Evolutionary conservation across 2,329 filamentous ascomycete genomes (phyloP).

Genomic region (Alternaria incomplexa): DNA sequence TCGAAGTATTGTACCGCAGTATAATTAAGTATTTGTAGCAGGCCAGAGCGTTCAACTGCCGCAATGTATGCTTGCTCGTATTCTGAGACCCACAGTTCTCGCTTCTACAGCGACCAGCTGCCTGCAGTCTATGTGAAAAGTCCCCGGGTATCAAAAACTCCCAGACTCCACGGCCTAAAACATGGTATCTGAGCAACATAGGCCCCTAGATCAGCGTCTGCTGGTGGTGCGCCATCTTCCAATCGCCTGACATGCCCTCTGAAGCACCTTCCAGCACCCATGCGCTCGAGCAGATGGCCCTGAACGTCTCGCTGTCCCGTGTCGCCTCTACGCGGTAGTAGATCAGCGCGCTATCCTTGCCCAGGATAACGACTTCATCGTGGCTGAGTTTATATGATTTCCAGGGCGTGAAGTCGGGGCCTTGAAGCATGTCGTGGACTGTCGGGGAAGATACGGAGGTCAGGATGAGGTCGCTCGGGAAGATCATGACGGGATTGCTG

Average conservation of each 20-base stretch:
- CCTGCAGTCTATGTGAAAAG: not conserved
- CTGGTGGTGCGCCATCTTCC: constrained; percentile 40
- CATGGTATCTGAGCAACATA: not conserved
- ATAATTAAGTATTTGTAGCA: not conserved
- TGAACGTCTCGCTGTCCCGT: constrained; percentile 21
- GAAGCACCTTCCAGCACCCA: constrained; percentile 30
- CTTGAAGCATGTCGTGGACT: constrained; percentile 27
- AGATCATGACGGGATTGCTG: constrained; percentile 49
- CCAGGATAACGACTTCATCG: constrained; percentile 33
- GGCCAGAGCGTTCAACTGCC: not conserved
- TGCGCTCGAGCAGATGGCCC: constrained; percentile 35
- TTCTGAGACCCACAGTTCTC: not conserved
- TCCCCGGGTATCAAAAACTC: not conserved
- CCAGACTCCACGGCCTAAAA: not conserved
- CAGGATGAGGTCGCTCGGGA: constrained; percentile 46
- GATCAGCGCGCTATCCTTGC: constrained; percentile 30
- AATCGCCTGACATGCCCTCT: constrained; percentile 16
- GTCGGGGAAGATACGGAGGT: constrained; percentile 39
- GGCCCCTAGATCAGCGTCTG: constrained; percentile 31
- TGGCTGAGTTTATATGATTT: constrained; percentile 35
- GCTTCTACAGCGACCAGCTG: not conserved
- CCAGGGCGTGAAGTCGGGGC: constrained; percentile 29
- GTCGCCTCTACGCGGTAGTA: constrained; percentile 35
- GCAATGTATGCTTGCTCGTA: not conserved
- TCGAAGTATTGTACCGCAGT: not conserved